phyloP scores from a whole-genome alignment of 306 rosid species.

The Ormosia emarginata region DNA sequence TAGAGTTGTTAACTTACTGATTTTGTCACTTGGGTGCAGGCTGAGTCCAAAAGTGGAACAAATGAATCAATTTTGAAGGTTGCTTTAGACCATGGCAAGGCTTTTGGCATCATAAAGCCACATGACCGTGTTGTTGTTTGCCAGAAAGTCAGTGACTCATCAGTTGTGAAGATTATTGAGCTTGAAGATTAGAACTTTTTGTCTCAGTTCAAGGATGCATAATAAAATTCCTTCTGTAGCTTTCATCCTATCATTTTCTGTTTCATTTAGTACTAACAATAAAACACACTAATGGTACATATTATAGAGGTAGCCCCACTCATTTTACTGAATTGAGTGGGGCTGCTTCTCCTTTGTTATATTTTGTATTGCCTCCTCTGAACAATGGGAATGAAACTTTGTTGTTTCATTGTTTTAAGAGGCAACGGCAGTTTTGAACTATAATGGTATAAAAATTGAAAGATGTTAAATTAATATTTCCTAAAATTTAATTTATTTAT shows the following conservation, averaged over 20 bases:
- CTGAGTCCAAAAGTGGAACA: constrained; percentile 69
- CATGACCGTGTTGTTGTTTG: constrained; percentile 90
- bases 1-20: constrained; percentile 1
- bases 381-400: background rate
- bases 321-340: constrained; percentile 16
- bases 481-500: background rate
- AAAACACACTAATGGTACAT: background rate
- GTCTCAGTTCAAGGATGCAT: background rate
- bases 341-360: background rate
- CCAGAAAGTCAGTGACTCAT: constrained; percentile 89
- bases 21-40: constrained; percentile 41
- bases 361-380: background rate
- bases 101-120: constrained; percentile 69
- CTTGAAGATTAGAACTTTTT: constrained; percentile 56
- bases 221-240: background rate
- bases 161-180: constrained; percentile 92
- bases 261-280: background rate
- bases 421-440: constrained; percentile 2
- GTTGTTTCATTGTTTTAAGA: background rate
- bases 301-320: background rate
- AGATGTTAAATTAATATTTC: background rate
- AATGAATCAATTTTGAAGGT: constrained; percentile 88
- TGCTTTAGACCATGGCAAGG: constrained; percentile 87
- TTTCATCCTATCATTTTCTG: background rate
- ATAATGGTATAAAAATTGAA: background rate